Evolutionary conservation across 2,329 filamentous ascomycete species (phyloP), one percentile per base, ranked within the genome.

Genomic region (Stemphylium vesicarium): DNA sequence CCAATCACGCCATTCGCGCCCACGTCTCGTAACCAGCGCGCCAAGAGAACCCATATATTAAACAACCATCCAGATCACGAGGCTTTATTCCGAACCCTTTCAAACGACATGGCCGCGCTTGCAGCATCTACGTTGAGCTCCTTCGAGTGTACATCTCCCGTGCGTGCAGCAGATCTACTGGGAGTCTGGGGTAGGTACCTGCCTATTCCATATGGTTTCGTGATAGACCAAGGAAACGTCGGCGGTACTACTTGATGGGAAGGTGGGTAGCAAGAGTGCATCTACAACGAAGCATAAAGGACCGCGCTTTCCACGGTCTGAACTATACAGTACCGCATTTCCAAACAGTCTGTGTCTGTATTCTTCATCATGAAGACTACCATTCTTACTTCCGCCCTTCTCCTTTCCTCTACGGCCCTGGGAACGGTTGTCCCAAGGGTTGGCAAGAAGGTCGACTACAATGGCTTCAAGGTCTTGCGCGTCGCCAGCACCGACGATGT

Each of bases 381-480:
- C 33, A 59, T 71, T 43, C 47, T 71, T 56, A 58, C 66, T 44
- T 65, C 65, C 3, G 63, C 64, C 13, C 60, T 72, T 47, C 60
- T 73, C 37, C 50, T 63, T 37, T 50, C 46, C 16, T 65, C 67
- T 13, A 55, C 62, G 1, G 62, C 60, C n/a, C 49, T 70, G n/a
- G 63, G 59, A 15, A 60, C 57, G 18, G 67, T 63, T 8, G 67
- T 73, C 13, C 67, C 70, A 32, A 59, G 62, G 36, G 62, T 60
- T 38, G 63, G 57, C 15, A 57, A 71, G 54, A 72, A 73, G 57
- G 59, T 75, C 46, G 70, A 74, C 53, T 75, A 75, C 57, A 67
- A 60, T 57, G 72, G 72, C 55, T 75, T 71, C 66, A 74, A 74
- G 59, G 66, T 73, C 12, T 50, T 75, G 13, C 71, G 73, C 35